Conservation (phyloP, 169 alveolate species). For the Eimeria sp. region DNA sequence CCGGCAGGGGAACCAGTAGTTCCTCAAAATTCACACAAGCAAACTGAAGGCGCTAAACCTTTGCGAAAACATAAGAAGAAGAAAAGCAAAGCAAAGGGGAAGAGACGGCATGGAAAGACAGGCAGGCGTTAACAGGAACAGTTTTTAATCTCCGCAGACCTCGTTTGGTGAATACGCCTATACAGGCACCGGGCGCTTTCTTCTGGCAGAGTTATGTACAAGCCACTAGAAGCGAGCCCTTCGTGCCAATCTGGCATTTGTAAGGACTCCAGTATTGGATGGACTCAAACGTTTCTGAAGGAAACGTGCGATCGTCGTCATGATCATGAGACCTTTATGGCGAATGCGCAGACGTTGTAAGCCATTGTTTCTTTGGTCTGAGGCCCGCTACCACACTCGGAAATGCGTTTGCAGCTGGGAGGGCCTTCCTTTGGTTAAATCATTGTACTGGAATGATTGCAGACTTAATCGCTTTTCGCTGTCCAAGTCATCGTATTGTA, state of each 20-base stretch:
- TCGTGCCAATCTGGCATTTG: not conserved
- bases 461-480: not conserved
- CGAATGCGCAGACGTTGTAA: not conserved
- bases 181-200: not conserved
- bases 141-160: not conserved
- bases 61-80: not conserved
- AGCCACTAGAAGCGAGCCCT: not conserved
- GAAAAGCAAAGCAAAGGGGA: constrained; percentile 47
- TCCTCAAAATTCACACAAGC: not conserved
- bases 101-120: constrained; percentile 61
- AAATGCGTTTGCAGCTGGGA: constrained; percentile 10
- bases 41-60: not conserved
- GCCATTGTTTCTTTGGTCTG: not conserved
- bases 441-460: constrained; percentile 3
- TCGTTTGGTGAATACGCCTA: not conserved
- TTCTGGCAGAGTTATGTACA: not conserved
- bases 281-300: not conserved
- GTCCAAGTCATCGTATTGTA: not conserved
- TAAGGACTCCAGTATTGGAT: not conserved
- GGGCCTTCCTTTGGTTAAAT: not conserved
- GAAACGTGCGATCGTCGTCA: not conserved
- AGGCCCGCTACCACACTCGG: not conserved
- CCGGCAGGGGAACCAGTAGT: not conserved
- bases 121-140: constrained; percentile 37
- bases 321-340: not conserved